phyloP scores from a whole-genome alignment of 2,329 filamentous ascomycete species.

The Epichloe hybrida region DNA sequence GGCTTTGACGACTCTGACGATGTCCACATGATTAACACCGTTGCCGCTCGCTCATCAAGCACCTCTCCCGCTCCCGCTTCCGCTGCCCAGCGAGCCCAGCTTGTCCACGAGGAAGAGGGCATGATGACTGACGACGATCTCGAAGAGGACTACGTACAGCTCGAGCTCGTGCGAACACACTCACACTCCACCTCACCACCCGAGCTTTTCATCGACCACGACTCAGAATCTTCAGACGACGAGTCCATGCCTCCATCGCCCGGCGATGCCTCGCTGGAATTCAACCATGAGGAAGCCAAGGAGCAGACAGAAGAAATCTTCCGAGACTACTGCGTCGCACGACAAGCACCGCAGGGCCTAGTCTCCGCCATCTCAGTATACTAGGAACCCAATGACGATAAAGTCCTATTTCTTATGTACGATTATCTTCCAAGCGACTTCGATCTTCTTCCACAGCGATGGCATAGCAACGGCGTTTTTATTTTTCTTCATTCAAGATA shows the following conservation, averaged over 20 bases:
- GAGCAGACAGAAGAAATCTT: slow-evolving; percentile 33
- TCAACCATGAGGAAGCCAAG: slow-evolving; percentile 43
- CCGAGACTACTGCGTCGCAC: slow-evolving; percentile 39
- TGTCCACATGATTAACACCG: slow-evolving; percentile 38
- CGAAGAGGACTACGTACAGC: slow-evolving; percentile 50
- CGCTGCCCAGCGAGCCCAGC: slow-evolving; percentile 9
- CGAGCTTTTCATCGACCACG: slow-evolving; percentile 52
- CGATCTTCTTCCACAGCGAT: slow-evolving; percentile 11
- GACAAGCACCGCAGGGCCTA: slow-evolving; percentile 35
- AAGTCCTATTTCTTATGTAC: background rate
- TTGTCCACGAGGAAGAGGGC: slow-evolving; percentile 29
- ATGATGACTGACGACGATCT: slow-evolving; percentile 34
- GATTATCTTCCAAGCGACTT: slow-evolving; percentile 4
- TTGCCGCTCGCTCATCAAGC: slow-evolving; percentile 32
- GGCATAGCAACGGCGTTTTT: slow-evolving; percentile 16
- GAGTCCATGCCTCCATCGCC: slow-evolving; percentile 68
- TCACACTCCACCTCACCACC: slow-evolving; percentile 55
- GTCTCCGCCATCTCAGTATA: slow-evolving; percentile 45
- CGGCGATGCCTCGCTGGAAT: slow-evolving; percentile 41
- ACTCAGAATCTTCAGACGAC: slow-evolving; percentile 57
- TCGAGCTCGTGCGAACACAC: slow-evolving; percentile 54
- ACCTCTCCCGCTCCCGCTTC: slow-evolving; percentile 13
- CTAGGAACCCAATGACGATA: slow-evolving; percentile 18
- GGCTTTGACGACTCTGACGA: slow-evolving; percentile 35
- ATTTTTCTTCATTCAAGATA: slow-evolving; percentile 12